Base-by-base conservation (phyloP, 208 protist species). In the Crithidia fasciculata region DNA sequence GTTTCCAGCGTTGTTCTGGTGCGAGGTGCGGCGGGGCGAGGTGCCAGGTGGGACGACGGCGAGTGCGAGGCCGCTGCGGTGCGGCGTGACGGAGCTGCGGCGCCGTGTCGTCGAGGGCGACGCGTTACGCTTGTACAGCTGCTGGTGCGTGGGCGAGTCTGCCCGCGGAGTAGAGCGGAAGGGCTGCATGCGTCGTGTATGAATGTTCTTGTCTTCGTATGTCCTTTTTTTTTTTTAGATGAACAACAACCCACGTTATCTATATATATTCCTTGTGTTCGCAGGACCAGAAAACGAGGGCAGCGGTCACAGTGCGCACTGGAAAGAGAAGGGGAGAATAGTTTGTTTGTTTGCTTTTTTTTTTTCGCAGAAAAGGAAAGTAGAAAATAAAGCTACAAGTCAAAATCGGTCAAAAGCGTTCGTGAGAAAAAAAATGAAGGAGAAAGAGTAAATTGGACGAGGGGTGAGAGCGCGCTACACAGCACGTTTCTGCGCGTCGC, bases 81-180 rank as follows among this genome's bases (percentile, higher is more conserved):
- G 55, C 13, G 74, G 74, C 6, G 60, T 79, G 41, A 55, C 49
- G 37, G 74, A 79, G 53, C 60, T 69, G 37, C 59, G 68, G 15
- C 67, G 47, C 15, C 68, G 67, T 19, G 67, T 36, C 28, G 43
- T 13, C 44, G 66, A 41, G n/a, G 50, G 41, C 45, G 64, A 65
- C 13, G 18, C 10, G 61, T 74, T 52, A n/a, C 52, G 45, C 40
- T 74, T 79, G 62, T 74, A 79, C 7, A 79, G 68, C 41, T 74
- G 67, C 61, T 74, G 74, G 53, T 79, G 68, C 15, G 53, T 47
- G 18, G 74, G 74, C 61, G 74, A 79, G 10, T 73, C 47, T 12
- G 61, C 60, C 37, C 74, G 67, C 4, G 50, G 43, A 10, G 43
- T 16, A 36, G 67, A 49, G 36, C 74, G 60, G 61, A 62, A 64